Conservation (phyloP, 1,284 basidiomycete species). For the Ustilago nuda region DNA sequence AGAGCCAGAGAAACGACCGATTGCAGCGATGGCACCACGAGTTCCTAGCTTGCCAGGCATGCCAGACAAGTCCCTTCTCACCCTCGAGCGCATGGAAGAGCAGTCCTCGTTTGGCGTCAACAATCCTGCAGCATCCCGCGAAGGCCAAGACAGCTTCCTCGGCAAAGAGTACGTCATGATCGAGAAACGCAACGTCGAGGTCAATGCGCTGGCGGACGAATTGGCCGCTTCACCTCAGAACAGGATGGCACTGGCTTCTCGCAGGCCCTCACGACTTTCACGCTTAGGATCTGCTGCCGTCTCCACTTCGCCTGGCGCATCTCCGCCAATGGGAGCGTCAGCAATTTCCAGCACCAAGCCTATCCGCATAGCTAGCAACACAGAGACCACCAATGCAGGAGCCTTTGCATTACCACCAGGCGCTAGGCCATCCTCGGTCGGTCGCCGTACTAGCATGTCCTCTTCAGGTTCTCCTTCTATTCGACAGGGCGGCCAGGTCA, state of each 20-base stretch:
- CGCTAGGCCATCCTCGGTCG: slow-evolving; percentile 46
- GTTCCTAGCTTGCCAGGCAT: slow-evolving; percentile 35
- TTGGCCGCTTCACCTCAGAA: slow-evolving; percentile 49
- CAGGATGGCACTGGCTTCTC: slow-evolving; percentile 27
- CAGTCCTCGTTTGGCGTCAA: not conserved
- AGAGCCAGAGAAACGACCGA: slow-evolving; percentile 17
- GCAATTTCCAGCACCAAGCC: slow-evolving; percentile 20
- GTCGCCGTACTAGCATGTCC: slow-evolving; percentile 48
- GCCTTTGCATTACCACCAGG: slow-evolving; percentile 59
- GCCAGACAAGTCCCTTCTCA: slow-evolving; percentile 22
- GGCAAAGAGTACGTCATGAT: slow-evolving; percentile 74
- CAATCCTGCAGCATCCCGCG: slow-evolving; percentile 12
- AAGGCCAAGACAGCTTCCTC: slow-evolving; percentile 60
- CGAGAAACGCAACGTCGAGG: slow-evolving; percentile 74
- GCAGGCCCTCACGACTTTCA: slow-evolving; percentile 52
- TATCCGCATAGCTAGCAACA: slow-evolving; percentile 25
- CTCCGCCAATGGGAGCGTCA: slow-evolving; percentile 23
- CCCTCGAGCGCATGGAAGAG: slow-evolving; percentile 14
- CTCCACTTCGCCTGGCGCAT: slow-evolving; percentile 18
- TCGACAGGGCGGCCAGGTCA: slow-evolving; percentile 37
- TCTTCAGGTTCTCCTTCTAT: slow-evolving; percentile 49
- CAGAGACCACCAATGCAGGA: slow-evolving; percentile 24
- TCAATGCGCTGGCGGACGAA: slow-evolving; percentile 74
- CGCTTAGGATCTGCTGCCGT: slow-evolving; percentile 40
- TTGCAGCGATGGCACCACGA: slow-evolving; percentile 17